These are phyloP conservation scores for Musa acuminata DNA, from an alignment of 176 grass and related monocot genomes.

Conservation along the genomic window DNA sequence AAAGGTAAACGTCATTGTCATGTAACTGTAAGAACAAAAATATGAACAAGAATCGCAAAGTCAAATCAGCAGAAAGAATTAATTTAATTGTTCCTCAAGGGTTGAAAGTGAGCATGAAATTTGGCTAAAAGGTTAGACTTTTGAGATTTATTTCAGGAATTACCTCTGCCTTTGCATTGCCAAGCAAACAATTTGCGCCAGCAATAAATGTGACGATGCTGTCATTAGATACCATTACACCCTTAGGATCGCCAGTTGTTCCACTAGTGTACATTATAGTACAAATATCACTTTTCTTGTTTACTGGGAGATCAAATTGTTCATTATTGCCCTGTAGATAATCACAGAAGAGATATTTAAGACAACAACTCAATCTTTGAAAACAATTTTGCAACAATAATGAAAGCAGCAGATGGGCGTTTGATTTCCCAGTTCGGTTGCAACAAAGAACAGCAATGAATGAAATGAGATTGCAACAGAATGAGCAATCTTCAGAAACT, in stretches of 20 bases:
- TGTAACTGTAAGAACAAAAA: constrained; percentile 33
- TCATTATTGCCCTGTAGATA: constrained; percentile 40
- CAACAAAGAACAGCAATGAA: too few relatives aligned
- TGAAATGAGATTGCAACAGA: too few relatives aligned
- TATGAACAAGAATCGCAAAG: background rate
- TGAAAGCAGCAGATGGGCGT: too few relatives aligned
- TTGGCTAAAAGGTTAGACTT: too few relatives aligned
- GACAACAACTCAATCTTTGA: too few relatives aligned
- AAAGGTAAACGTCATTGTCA: constrained; percentile 73
- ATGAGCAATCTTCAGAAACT: too few relatives aligned
- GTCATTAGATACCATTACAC: constrained; percentile 78
- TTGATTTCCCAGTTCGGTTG: too few relatives aligned
- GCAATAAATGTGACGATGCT: constrained; percentile 49
- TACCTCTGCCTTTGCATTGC: constrained; percentile 52
- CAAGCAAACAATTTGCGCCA: constrained; percentile 35
- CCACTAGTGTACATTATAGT: constrained; percentile 96
- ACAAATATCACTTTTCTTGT: constrained; percentile 71
- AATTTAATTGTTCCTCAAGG: background rate
- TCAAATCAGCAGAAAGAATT: background rate
- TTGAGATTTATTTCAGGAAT: background rate
- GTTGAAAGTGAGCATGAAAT: background rate
- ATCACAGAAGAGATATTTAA: too few relatives aligned
- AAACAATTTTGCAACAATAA: too few relatives aligned
- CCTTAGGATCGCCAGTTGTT: constrained; percentile 95
- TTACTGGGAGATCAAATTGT: constrained; percentile 65